These are phyloP conservation scores for Pluteus cervinus DNA, from an alignment of 768 basidiomycete species.

Conservation along the genomic window DNA sequence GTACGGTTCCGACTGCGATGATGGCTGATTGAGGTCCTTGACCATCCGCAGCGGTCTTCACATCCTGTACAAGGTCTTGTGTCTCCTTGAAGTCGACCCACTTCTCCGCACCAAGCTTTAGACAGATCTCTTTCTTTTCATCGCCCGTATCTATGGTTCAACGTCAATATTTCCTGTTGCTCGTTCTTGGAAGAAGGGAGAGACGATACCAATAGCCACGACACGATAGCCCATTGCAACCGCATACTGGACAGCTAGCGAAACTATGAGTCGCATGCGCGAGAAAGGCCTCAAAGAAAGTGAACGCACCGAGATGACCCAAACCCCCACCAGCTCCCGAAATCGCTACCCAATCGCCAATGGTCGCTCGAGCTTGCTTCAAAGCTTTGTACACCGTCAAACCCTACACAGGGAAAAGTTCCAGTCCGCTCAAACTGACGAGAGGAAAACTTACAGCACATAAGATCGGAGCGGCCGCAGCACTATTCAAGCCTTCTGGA, in stretches of 20 bases:
- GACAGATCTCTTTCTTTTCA: conserved; percentile 57
- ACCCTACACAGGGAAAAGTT: conserved; percentile 35
- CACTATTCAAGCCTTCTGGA: conserved; percentile 56
- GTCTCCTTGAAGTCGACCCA: conserved; percentile 74
- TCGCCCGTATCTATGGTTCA: conserved; percentile 64
- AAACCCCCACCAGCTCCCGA: conserved; percentile 76
- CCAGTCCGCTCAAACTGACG: background rate
- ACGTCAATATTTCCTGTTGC: background rate
- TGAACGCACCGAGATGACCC: conserved; percentile 59
- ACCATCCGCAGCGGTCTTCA: conserved; percentile 57
- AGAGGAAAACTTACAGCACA: conserved; percentile 48
- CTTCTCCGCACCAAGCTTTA: conserved; percentile 50
- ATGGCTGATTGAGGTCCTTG: conserved; percentile 66
- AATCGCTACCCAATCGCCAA: conserved; percentile 71
- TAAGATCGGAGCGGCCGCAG: conserved; percentile 62
- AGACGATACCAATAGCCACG: conserved; percentile 33
- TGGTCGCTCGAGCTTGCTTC: conserved; percentile 49
- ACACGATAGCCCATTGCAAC: conserved; percentile 70
- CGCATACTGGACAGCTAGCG: conserved; percentile 71
- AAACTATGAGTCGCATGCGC: background rate
- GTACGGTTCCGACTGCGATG: conserved; percentile 47
- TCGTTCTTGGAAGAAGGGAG: background rate
- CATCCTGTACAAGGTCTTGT: conserved; percentile 52
- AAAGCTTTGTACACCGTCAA: conserved; percentile 80
- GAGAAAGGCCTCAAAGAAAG: background rate